Evolutionary conservation across 345 rosid genomes (phyloP), one percentile per base, ranked within the genome.

Genomic region (Cardamine occulta): DNA sequence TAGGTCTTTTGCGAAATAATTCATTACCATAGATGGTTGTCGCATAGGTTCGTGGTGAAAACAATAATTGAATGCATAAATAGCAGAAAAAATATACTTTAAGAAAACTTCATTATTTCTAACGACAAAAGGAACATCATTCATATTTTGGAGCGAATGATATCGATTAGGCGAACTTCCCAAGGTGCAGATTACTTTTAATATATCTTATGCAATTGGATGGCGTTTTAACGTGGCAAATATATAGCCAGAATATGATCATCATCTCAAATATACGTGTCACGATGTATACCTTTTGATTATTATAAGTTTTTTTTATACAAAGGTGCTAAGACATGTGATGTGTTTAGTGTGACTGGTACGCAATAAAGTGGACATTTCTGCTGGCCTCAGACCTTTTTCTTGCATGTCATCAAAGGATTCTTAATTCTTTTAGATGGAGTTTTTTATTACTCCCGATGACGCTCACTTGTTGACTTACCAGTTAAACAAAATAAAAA

Each of bases 161-260:
- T 53, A 13, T 44, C 37, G 34, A 51, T 18, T 7, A 15, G 61
- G 72, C 66, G 49, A 45, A 55, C 23, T 6, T 65, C 21, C 58
- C 78, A 45, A 65, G 66, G 78, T 74, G 29, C 58, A n/a, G 11
- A 65, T 55, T 13, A 31, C 4, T 28, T 73, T 44, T 32, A 47
- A 14, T 31, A 39, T 35, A 55, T 72, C 24, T 37, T 35, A 28
- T 17, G 52, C 62, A 8, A n/a, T 28, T 39, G 44, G 4, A 54
- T 64, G 40, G 39, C 4, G 18, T n/a, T 11, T 21, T 37, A 2
- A 63, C 71, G 70, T 73, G 77, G 70, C 77, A 54, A 8, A 40
- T 8, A 21, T 14, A 14, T 64, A 64, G 64, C 77, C 56, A 73
- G 44, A 53, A 29, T 37, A 49, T 4, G 35, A 34, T 0, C 13